Percentiles rank a stretch among this genome's conserved stretches.
phyloP scores from a whole-genome alignment of 495 filamentous ascomycete genomes.

The Talaromyces proteolyticus region DNA sequence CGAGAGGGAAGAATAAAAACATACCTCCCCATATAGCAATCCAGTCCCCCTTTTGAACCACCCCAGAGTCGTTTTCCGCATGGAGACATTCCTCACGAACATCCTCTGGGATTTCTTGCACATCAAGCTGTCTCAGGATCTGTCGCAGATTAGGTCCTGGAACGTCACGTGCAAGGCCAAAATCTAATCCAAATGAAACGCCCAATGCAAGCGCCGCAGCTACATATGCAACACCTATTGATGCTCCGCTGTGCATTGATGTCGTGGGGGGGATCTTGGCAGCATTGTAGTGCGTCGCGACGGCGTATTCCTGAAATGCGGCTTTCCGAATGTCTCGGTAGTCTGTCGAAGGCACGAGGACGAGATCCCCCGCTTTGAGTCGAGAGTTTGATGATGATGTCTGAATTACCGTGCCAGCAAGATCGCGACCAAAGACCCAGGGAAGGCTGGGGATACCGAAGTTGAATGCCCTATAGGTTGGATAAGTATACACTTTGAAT shows the following conservation, averaged over 20 bases:
- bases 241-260: conserved; percentile 46
- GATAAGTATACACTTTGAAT: too few relatives aligned
- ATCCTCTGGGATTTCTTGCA: conserved; percentile 40
- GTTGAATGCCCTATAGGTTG: conserved; percentile 49
- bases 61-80: conserved; percentile 31
- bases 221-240: conserved; percentile 59
- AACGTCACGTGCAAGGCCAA: conserved; percentile 23
- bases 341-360: conserved; percentile 62
- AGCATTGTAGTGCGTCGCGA: conserved; percentile 57
- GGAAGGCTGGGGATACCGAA: conserved; percentile 59
- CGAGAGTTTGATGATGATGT: conserved; percentile 33
- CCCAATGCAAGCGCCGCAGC: conserved; percentile 53
- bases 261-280: conserved; percentile 46
- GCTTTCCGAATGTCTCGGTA: conserved; percentile 65
- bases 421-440: conserved; percentile 61
- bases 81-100: conserved; percentile 49
- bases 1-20: conserved; percentile 8
- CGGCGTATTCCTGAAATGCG: conserved; percentile 62
- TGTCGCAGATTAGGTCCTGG: conserved; percentile 48
- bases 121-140: conserved; percentile 30
- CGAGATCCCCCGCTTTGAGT: conserved; percentile 48
- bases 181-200: conserved; percentile 57
- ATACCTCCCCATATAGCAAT: conserved; percentile 64
- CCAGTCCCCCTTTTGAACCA: conserved; percentile 52
- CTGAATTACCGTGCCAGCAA: conserved; percentile 53